These are phyloP conservation scores for Aspergillus unguis DNA, from an alignment of 2,329 filamentous ascomycete genomes.

Conservation along the genomic window DNA sequence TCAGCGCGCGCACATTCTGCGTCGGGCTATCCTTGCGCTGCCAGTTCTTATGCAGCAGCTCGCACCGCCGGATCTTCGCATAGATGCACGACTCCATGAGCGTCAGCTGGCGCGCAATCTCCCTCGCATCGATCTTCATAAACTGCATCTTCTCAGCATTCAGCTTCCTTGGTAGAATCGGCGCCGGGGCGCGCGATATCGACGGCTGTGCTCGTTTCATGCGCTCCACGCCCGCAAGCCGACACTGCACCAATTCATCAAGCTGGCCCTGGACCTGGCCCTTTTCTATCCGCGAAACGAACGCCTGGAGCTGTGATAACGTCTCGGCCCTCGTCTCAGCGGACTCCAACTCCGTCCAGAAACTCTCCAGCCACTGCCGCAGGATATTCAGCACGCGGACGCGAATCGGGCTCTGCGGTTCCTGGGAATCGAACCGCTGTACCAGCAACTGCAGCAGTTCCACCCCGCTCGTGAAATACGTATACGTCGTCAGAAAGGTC, in stretches of 20 bases:
- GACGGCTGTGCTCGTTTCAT: constrained; percentile 61
- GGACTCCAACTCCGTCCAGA: constrained; percentile 84
- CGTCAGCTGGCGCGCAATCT: constrained; percentile 90
- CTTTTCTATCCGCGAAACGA: neutral
- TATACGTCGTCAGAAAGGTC: constrained; percentile 89
- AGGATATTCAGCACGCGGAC: constrained; percentile 92
- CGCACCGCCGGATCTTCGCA: constrained; percentile 83
- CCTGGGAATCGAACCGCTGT: constrained; percentile 58
- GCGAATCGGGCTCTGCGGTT: constrained; percentile 72
- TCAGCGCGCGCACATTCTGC: constrained; percentile 86
- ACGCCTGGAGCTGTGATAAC: neutral
- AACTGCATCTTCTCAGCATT: constrained; percentile 81
- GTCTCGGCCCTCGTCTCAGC: neutral
- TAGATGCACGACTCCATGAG: constrained; percentile 90
- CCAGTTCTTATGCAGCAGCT: constrained; percentile 95
- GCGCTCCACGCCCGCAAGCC: neutral
- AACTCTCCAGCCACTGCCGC: constrained; percentile 93
- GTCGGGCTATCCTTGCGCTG: constrained; percentile 82
- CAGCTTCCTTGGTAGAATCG: constrained; percentile 95
- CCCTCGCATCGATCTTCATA: constrained; percentile 84
- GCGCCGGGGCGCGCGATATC: constrained; percentile 72
- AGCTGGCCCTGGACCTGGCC: constrained; percentile 46
- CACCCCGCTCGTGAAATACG: constrained; percentile 80
- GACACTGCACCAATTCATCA: constrained; percentile 73
- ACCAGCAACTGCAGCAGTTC: constrained; percentile 87